phyloP scores from a whole-genome alignment of 352 stramenopile genomes.

The Globisporangium heterothallicum region DNA sequence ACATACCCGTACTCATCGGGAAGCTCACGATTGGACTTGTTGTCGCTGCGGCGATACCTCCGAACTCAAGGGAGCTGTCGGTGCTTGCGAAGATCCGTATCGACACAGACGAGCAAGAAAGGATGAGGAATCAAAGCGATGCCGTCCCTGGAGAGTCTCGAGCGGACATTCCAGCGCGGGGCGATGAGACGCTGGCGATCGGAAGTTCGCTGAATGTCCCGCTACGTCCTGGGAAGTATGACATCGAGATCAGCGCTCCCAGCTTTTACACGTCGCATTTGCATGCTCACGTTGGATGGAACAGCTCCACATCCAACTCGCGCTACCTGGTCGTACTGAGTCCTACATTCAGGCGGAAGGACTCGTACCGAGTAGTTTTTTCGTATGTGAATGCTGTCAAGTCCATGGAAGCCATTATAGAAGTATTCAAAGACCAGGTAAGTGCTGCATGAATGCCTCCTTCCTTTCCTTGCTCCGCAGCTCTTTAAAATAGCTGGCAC shows the following conservation, averaged over 20 bases:
- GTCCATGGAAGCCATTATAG: constrained; percentile 41
- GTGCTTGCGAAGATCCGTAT: constrained; percentile 4
- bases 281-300: constrained; percentile 32
- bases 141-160: neutral
- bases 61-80: neutral
- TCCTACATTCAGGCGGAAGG: constrained; percentile 15
- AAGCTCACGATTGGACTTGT: constrained; percentile 36
- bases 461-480: neutral
- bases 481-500: neutral
- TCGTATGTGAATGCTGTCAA: constrained; percentile 28
- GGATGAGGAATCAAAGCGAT: neutral
- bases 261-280: constrained; percentile 22
- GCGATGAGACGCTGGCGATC: constrained; percentile 7
- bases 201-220: constrained; percentile 28
- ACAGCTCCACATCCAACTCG: constrained; percentile 17
- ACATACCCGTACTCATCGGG: constrained; percentile 51
- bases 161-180: neutral
- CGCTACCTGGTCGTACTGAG: constrained; percentile 36
- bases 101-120: constrained; percentile 1
- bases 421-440: constrained; percentile 36
- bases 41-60: constrained; percentile 3
- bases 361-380: constrained; percentile 41
- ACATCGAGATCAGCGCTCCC: constrained; percentile 18
- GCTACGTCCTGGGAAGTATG: constrained; percentile 39
- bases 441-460: neutral